phyloP scores from a whole-genome alignment of 495 filamentous ascomycete species.

The Haplographium delicatum region DNA sequence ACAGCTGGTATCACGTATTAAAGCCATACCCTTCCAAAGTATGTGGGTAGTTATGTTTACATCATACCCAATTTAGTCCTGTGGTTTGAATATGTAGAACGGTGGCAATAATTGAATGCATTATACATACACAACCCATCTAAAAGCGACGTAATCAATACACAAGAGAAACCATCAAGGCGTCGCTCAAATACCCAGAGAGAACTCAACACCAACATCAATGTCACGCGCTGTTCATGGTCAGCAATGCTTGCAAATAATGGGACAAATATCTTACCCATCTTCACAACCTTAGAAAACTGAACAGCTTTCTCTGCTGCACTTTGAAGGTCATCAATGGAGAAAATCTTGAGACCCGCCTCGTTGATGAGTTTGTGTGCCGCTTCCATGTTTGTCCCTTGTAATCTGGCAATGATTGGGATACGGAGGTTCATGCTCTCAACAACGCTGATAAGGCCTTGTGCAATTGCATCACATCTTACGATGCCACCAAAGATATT shows the following conservation, averaged over 20 bases:
- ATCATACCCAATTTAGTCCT: too few relatives aligned
- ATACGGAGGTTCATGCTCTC: constrained; percentile 90
- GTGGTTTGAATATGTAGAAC: too few relatives aligned
- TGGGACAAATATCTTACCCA: constrained; percentile 55
- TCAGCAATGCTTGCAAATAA: constrained; percentile 10
- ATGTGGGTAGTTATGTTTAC: too few relatives aligned
- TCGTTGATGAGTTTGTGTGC: constrained; percentile 96
- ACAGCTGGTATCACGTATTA: too few relatives aligned
- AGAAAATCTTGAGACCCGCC: constrained; percentile 98
- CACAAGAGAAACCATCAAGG: constrained; percentile 17
- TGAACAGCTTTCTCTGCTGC: constrained; percentile 98
- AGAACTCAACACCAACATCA: constrained; percentile 97
- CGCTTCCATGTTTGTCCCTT: constrained; percentile 98
- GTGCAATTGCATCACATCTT: constrained; percentile 94
- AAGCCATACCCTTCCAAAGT: too few relatives aligned
- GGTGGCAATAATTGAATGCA: constrained; percentile 14
- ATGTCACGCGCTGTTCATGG: constrained; percentile 62
- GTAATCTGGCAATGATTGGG: constrained; percentile 91
- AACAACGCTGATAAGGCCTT: constrained; percentile 91
- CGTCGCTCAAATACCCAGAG: constrained; percentile 74
- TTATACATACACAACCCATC: constrained; percentile 26
- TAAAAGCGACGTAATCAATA: constrained; percentile 26
- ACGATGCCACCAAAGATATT: constrained; percentile 99
- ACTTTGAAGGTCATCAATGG: constrained; percentile 94
- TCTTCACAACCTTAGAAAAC: constrained; percentile 98